A percentile compares a stretch with the other conserved stretches of the same genome.
These are phyloP conservation scores for Tetraselmis chui DNA, from an alignment of 139 green algal species.

Conservation along the genomic window DNA sequence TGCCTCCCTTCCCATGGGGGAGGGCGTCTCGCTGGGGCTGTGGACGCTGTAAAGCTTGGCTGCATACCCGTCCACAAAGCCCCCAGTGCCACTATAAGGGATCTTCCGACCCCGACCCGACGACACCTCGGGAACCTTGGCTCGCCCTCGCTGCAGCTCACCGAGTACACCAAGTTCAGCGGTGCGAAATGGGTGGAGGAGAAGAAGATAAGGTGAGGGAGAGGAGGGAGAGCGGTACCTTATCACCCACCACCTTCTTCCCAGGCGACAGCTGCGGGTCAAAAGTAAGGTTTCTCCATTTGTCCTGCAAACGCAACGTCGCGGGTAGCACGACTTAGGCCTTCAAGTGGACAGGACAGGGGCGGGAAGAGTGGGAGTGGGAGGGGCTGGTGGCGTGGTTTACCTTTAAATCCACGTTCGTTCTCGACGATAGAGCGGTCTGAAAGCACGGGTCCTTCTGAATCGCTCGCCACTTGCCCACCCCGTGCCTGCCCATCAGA, in stretches of 20 bases:
- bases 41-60: neutral
- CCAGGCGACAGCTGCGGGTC: neutral
- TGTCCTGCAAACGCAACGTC: neutral
- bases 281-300: neutral
- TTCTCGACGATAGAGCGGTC: neutral
- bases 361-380: too few species aligned
- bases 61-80: neutral
- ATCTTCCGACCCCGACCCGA: neutral
- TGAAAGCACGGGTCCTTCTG: constrained; percentile 1
- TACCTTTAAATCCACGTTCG: constrained; percentile 9
- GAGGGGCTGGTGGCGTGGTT: too few species aligned
- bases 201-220: neutral
- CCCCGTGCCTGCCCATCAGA: neutral
- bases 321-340: too few species aligned
- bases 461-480: neutral
- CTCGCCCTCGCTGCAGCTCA: neutral
- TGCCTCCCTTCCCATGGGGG: neutral
- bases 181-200: neutral
- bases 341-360: too few species aligned
- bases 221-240: neutral
- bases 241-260: neutral
- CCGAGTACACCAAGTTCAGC: neutral
- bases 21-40: neutral
- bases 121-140: neutral
- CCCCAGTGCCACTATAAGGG: neutral